Evolutionary conservation across 345 rosid genomes (phyloP).

Genomic region (Citrus trifoliata): DNA sequence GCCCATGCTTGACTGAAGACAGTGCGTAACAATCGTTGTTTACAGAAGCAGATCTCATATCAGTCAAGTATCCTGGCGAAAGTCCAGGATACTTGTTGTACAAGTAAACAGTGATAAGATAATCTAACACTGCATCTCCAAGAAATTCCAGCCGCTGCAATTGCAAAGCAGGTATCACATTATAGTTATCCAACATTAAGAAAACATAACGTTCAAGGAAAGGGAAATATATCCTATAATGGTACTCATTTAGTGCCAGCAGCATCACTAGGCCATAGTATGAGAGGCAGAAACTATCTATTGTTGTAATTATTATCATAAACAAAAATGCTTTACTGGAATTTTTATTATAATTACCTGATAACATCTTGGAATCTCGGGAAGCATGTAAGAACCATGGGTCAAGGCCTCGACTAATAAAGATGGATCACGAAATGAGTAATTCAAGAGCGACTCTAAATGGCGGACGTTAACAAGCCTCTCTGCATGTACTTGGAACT

Average conservation of each 20-base stretch:
- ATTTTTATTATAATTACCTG: constrained; percentile 47
- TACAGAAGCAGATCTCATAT: constrained; percentile 92
- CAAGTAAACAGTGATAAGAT: constrained; percentile 58
- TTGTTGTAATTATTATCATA: background rate
- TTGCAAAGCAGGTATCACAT: constrained; percentile 32
- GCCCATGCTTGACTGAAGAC: constrained; percentile 50
- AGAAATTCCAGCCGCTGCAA: constrained; percentile 91
- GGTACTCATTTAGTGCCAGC: background rate
- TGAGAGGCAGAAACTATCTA: background rate
- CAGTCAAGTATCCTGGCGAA: constrained; percentile 80
- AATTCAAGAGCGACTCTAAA: constrained; percentile 56
- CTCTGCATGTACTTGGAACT: constrained; percentile 28
- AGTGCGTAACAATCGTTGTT: constrained; percentile 85
- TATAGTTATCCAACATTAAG: background rate
- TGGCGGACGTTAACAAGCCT: constrained; percentile 40
- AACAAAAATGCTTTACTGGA: background rate
- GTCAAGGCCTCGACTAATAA: constrained; percentile 86
- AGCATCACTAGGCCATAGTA: background rate
- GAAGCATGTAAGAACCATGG: constrained; percentile 89
- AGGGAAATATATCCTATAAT: background rate
- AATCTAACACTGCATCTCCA: constrained; percentile 86
- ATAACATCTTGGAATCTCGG: constrained; percentile 85
- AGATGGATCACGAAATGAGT: constrained; percentile 57
- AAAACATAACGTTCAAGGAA: background rate
- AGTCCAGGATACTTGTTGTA: constrained; percentile 53